Conservation (phyloP, 441 rosid species). For the Jatropha podagrica region DNA sequence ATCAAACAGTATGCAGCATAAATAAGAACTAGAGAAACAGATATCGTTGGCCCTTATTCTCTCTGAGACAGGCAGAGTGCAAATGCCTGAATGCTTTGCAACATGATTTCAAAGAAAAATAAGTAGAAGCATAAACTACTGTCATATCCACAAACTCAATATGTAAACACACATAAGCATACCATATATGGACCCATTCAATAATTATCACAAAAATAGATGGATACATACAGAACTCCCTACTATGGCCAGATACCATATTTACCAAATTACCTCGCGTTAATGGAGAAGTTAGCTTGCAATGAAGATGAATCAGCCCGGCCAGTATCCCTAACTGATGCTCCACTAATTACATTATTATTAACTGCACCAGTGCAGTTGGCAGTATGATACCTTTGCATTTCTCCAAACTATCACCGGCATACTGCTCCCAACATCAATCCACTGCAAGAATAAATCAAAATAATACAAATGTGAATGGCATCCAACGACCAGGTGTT, state of each 20-base stretch:
- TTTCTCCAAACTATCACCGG: slow-evolving; percentile 86
- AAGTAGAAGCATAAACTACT: not conserved
- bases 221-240: not conserved
- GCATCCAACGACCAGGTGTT: not conserved
- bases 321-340: slow-evolving; percentile 73
- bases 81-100: not conserved
- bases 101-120: not conserved
- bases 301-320: slow-evolving; percentile 80
- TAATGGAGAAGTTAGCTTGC: slow-evolving; percentile 55
- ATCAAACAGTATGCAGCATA: not conserved
- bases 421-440: slow-evolving; percentile 87
- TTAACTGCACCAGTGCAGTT: slow-evolving; percentile 96
- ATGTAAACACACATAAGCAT: not conserved
- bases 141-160: not conserved
- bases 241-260: not conserved
- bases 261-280: slow-evolving; percentile 61
- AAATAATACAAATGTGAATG: not conserved
- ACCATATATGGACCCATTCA: not conserved
- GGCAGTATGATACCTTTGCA: slow-evolving; percentile 96
- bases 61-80: not conserved
- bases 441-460: slow-evolving; percentile 28
- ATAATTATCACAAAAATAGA: not conserved
- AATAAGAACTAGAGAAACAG: not conserved
- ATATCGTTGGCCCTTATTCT: not conserved
- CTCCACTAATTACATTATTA: slow-evolving; percentile 71